These are phyloP conservation scores for Arbutus unedo DNA, from an alignment of 148 eudicot species.

Conservation along the genomic window DNA sequence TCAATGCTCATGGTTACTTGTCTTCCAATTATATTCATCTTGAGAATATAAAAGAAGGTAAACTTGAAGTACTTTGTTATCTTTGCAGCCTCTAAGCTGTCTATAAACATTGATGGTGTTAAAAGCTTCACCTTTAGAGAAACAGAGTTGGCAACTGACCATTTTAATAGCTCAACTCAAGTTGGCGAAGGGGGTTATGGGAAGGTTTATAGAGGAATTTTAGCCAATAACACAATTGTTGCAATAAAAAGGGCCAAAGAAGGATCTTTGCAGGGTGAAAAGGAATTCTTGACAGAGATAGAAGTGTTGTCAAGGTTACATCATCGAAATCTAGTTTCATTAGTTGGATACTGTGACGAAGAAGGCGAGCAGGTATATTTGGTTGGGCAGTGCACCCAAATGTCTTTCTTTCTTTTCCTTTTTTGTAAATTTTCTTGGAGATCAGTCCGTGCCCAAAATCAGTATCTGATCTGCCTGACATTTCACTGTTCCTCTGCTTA, in stretches of 20 bases:
- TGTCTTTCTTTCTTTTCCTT: neutral
- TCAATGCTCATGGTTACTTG: neutral
- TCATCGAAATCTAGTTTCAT: conserved; percentile 79
- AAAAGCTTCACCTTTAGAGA: conserved; percentile 69
- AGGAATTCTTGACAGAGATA: conserved; percentile 88
- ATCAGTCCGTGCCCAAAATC: neutral
- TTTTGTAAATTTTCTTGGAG: neutral
- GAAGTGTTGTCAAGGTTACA: conserved; percentile 80
- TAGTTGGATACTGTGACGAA: conserved; percentile 79
- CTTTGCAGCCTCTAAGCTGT: conserved; percentile 59
- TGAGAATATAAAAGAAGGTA: neutral
- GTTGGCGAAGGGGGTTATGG: conserved; percentile 97
- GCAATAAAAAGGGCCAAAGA: conserved; percentile 87
- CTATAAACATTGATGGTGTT: conserved; percentile 74
- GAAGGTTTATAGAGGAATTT: conserved; percentile 68
- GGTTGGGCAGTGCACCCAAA: neutral
- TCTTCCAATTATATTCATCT: neutral
- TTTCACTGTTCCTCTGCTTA: neutral
- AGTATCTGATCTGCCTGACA: neutral
- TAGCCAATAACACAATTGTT: conserved; percentile 51
- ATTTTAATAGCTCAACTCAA: conserved; percentile 50
- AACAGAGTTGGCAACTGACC: conserved; percentile 58
- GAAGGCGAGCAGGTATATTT: conserved; percentile 66
- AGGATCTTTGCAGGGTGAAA: conserved; percentile 84
- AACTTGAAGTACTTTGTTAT: conserved; percentile 2